Evolutionary conservation across 352 stramenopile species (phyloP).

Genomic region (Pseudoperonospora humuli): DNA sequence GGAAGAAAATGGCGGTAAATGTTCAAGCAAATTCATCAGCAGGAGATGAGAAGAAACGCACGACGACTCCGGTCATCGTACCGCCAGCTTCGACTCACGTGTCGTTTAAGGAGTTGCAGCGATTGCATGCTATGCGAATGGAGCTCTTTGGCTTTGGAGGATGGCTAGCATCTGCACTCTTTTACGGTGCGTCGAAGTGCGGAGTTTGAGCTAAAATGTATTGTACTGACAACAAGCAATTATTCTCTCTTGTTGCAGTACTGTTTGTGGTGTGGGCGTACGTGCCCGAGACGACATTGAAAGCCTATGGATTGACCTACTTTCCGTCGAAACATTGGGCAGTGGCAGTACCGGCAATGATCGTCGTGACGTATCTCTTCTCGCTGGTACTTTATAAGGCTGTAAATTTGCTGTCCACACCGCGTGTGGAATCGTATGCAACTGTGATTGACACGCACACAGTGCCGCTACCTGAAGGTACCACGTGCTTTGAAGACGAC

Average conservation of each 20-base stretch:
- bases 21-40: too few relatives aligned
- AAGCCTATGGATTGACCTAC: constrained; percentile 80
- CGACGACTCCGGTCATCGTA: not conserved
- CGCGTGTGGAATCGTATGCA: constrained; percentile 62
- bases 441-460: constrained; percentile 72
- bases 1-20: too few relatives aligned
- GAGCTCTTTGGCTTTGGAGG: constrained; percentile 84
- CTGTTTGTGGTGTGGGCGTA: constrained; percentile 87
- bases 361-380: constrained; percentile 79
- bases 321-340: constrained; percentile 88
- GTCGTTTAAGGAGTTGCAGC: constrained; percentile 78
- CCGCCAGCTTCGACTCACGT: constrained; percentile 18
- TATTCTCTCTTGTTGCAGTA: constrained; percentile 27
- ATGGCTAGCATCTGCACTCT: constrained; percentile 70
- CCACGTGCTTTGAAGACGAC: constrained; percentile 35
- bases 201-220: not conserved
- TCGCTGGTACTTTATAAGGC: constrained; percentile 80
- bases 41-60: too few relatives aligned
- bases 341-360: constrained; percentile 74
- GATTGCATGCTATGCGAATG: constrained; percentile 73
- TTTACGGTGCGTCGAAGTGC: constrained; percentile 42
- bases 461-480: constrained; percentile 37
- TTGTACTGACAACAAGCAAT: not conserved
- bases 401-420: constrained; percentile 71
- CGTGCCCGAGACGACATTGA: constrained; percentile 66